Conservation (phyloP, 2,329 filamentous ascomycete species). For the Claviceps capensis region DNA sequence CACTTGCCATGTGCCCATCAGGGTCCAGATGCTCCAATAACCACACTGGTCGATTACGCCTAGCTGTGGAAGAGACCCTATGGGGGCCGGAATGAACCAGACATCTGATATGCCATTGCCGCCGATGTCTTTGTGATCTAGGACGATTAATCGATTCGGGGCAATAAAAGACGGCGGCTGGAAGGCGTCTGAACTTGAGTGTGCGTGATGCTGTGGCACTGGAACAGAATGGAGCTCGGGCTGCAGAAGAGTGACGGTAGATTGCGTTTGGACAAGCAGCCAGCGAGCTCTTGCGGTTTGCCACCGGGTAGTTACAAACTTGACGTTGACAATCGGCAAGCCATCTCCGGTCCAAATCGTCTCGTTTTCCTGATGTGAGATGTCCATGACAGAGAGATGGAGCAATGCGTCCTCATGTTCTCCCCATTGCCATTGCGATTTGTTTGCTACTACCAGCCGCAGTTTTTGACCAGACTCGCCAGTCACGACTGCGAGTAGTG, state of each 20-base stretch:
- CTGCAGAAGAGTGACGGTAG: constrained; percentile 36
- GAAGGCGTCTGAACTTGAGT: constrained; percentile 2
- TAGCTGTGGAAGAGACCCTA: constrained; percentile 42
- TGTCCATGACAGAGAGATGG: constrained; percentile 29
- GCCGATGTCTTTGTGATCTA: constrained; percentile 40
- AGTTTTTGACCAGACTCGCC: constrained; percentile 47
- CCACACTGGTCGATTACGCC: constrained; percentile 52
- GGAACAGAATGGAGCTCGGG: constrained; percentile 33
- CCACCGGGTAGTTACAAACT: constrained; percentile 28
- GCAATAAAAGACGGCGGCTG: constrained; percentile 36
- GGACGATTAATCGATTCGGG: constrained; percentile 37
- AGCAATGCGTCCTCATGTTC: constrained; percentile 31
- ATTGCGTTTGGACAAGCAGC: constrained; percentile 39
- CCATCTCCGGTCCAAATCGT: constrained; percentile 40
- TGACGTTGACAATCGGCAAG: constrained; percentile 35
- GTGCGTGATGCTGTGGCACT: constrained; percentile 12
- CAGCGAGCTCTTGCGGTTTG: constrained; percentile 29
- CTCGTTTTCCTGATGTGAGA: constrained; percentile 29
- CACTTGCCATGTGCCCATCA: constrained; percentile 25
- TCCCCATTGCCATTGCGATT: constrained; percentile 42
- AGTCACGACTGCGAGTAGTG: constrained; percentile 32
- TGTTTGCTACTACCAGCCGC: constrained; percentile 35
- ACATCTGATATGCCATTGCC: constrained; percentile 46
- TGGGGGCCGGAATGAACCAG: constrained; percentile 42
- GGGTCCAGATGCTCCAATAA: constrained; percentile 55